phyloP scores from a whole-genome alignment of 176 grass and related monocot genomes.

The Triticum aestivum region DNA sequence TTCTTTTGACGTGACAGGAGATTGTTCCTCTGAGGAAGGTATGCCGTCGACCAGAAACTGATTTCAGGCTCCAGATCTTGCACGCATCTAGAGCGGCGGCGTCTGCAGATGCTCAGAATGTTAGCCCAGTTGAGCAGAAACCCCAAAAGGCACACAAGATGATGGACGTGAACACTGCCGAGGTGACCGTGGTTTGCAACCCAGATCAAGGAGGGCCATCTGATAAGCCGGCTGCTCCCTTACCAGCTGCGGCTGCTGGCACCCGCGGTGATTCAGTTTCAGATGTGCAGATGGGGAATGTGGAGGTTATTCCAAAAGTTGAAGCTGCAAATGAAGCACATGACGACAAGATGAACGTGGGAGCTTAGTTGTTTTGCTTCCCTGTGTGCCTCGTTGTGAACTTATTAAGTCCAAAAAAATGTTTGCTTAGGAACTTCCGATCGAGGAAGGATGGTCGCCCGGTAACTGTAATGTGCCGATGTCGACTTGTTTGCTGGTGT shows the following conservation, averaged over 20 bases:
- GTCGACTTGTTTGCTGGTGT: not conserved
- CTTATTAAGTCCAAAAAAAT: not conserved
- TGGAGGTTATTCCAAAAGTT: constrained; percentile 12
- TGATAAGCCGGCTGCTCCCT: not conserved
- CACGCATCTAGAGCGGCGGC: constrained; percentile 65
- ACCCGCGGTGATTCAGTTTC: constrained; percentile 28
- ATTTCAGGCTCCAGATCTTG: constrained; percentile 88
- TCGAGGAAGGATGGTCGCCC: not conserved
- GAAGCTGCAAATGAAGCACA: constrained; percentile 29
- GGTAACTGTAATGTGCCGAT: not conserved
- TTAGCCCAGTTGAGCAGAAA: constrained; percentile 35
- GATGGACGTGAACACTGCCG: constrained; percentile 75
- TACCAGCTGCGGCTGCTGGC: not conserved
- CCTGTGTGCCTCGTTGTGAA: not conserved
- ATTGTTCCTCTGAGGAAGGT: constrained; percentile 99
- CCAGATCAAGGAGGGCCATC: constrained; percentile 28
- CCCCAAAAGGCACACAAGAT: constrained; percentile 53
- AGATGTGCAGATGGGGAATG: constrained; percentile 31
- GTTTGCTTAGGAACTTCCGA: not conserved
- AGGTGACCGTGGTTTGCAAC: constrained; percentile 37
- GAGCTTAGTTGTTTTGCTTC: not conserved
- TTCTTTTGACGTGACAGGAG: constrained; percentile 44
- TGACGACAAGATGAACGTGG: constrained; percentile 30
- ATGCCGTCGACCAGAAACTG: constrained; percentile 96
- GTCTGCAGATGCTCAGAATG: constrained; percentile 27